Evolutionary conservation across 176 grass and related monocot genomes (phyloP), one percentile per base, ranked within the genome.

Genomic region (Aegilops bicornis): DNA sequence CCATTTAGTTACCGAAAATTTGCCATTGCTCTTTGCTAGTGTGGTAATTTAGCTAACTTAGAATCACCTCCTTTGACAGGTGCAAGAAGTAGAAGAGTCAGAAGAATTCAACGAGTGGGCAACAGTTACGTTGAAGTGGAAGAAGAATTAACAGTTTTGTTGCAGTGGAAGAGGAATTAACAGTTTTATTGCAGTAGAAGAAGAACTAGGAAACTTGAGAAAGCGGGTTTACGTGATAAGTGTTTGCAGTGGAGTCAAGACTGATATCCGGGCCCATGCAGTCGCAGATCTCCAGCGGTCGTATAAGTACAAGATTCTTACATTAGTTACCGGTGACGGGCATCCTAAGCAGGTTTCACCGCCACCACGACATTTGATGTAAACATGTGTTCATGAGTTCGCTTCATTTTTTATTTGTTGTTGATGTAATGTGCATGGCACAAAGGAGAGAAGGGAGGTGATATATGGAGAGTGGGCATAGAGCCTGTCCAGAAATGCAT

Each of bases 221-320:
- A 22, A 47, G 59, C 13, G 23, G 27, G 80, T 83, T 45, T 40
- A 83, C 3, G 13, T 24, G 76, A 10, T 52, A 8, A 29, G 64
- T 63, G 29, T 69, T 69, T 61, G 50, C 72, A 67, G 19, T 70
- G 20, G 83, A 52, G n/a, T 64, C 71, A 13, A 43, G 58, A 20
- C 62, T 73, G 64, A 63, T 37, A 29, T 79, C 27, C 33, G 24
- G 69, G 5, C 10, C 32, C 43, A 79, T 64, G 52, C 56, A 20
- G 73, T 72, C 56, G 50, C 13, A 13, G 72, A 24, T 77, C 73
- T 56, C 12, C 4, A 24, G 15, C 47, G 20, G 48, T 85, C 73
- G 6, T 68, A 77, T 64, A 58, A 52, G 82, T 40, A 76, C 31
- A 24, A 59, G 69, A 10, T 89, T 89, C 24, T 63, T 73, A 85